phyloP scores from a whole-genome alignment of 768 basidiomycete genomes.

The Amanita inopinata region DNA sequence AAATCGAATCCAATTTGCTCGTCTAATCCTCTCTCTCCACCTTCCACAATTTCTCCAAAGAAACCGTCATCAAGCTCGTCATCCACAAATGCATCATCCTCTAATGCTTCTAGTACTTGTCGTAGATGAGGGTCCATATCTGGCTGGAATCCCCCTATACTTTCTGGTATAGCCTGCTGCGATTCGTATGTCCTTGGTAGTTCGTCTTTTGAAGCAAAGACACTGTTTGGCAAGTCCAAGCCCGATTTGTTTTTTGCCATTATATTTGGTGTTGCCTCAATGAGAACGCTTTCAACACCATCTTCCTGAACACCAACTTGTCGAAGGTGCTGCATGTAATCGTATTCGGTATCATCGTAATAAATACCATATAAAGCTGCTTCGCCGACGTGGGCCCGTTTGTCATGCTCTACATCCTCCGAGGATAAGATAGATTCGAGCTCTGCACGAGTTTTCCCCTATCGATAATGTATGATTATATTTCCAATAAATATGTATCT shows the following conservation, averaged over 20 bases:
- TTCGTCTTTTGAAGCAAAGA: conserved; percentile 62
- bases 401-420: conserved; percentile 37
- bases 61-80: conserved; percentile 67
- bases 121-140: conserved; percentile 95
- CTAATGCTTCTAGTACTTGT: conserved; percentile 87
- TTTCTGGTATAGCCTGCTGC: conserved; percentile 70
- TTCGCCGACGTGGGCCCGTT: conserved; percentile 64
- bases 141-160: conserved; percentile 83
- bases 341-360: conserved; percentile 93
- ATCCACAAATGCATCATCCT: conserved; percentile 92
- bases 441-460: conserved; percentile 80
- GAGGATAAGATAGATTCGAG: conserved; percentile 51
- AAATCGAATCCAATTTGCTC: conserved; percentile 65
- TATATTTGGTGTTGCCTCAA: conserved; percentile 58
- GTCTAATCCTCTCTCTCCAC: conserved; percentile 55
- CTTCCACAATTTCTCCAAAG: conserved; percentile 60
- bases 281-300: conserved; percentile 69
- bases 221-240: conserved; percentile 60
- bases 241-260: conserved; percentile 21
- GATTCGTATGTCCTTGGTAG: conserved; percentile 68
- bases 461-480: conserved; percentile 9
- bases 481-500: too few relatives aligned
- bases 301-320: conserved; percentile 67
- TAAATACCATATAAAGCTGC: conserved; percentile 85
- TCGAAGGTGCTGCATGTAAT: conserved; percentile 97